phyloP scores from a whole-genome alignment of 306 rosid species.

The Fragaria nilgerrensis region DNA sequence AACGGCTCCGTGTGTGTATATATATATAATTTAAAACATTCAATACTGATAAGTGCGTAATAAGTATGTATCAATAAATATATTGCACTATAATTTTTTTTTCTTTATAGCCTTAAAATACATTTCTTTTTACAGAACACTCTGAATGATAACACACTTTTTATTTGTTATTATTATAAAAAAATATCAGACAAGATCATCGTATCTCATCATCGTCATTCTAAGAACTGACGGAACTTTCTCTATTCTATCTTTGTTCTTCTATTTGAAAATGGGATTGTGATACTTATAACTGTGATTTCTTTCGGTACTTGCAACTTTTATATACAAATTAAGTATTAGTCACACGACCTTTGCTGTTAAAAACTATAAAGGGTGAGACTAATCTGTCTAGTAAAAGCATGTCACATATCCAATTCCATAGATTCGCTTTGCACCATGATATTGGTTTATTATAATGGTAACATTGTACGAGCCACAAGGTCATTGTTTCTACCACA shows the following conservation, averaged over 20 bases:
- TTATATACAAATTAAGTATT: not conserved
- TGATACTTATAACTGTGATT: not conserved
- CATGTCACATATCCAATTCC: not conserved
- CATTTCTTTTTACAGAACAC: not conserved
- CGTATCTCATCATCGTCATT: not conserved
- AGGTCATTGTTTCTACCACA: not conserved
- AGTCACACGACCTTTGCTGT: not conserved
- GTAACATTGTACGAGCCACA: not conserved
- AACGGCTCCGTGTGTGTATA: too few relatives aligned
- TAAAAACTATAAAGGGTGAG: not conserved
- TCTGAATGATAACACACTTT: not conserved
- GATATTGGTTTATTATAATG: not conserved
- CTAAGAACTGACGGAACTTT: not conserved
- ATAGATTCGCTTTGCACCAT: not conserved
- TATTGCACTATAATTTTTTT: too few relatives aligned
- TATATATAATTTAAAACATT: too few relatives aligned
- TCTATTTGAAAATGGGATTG: not conserved
- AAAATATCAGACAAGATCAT: too few relatives aligned
- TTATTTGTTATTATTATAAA: too few relatives aligned
- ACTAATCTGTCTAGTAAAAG: not conserved
- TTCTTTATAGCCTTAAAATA: not conserved
- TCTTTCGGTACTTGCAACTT: not conserved
- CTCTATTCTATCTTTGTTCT: not conserved
- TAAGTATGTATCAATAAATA: too few relatives aligned
- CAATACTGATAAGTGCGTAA: too few relatives aligned